phyloP scores from a whole-genome alignment of 1,139 yeast genomes.

The Geotrichum australiense region DNA sequence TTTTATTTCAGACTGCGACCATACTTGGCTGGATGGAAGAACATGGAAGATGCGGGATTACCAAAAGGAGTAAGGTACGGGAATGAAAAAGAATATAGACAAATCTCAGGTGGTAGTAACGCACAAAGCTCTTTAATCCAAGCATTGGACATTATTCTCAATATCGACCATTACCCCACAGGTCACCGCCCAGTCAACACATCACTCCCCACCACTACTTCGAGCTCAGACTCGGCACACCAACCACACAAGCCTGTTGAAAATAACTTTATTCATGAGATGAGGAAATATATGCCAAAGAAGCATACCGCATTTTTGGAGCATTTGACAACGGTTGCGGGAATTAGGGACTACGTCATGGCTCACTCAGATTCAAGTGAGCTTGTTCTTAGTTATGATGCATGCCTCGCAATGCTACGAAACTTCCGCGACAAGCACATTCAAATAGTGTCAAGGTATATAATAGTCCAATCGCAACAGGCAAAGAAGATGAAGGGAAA shows the following conservation, averaged over 20 bases:
- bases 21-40: constrained; percentile 88
- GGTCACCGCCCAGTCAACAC: constrained; percentile 42
- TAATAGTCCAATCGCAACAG: constrained; percentile 62
- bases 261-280: constrained; percentile 69
- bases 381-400: constrained; percentile 70
- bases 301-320: constrained; percentile 68
- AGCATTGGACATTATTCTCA: constrained; percentile 69
- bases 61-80: constrained; percentile 77
- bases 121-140: constrained; percentile 90
- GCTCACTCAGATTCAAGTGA: constrained; percentile 41
- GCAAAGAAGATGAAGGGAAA: constrained; percentile 26
- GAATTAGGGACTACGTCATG: constrained; percentile 57
- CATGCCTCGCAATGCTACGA: constrained; percentile 83
- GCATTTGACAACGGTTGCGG: constrained; percentile 50
- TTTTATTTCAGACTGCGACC: constrained; percentile 85
- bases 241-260: constrained; percentile 23
- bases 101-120: constrained; percentile 84
- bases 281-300: constrained; percentile 87
- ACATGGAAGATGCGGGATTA: constrained; percentile 82
- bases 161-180: constrained; percentile 71
- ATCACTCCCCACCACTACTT: constrained; percentile 11
- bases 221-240: constrained; percentile 12
- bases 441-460: constrained; percentile 81
- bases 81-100: constrained; percentile 48
- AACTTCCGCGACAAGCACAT: constrained; percentile 88